Percentiles rank a stretch among this genome's conserved stretches.
Conservation (phyloP, 805 yeast genomes). For the Ogataea ganodermae region DNA sequence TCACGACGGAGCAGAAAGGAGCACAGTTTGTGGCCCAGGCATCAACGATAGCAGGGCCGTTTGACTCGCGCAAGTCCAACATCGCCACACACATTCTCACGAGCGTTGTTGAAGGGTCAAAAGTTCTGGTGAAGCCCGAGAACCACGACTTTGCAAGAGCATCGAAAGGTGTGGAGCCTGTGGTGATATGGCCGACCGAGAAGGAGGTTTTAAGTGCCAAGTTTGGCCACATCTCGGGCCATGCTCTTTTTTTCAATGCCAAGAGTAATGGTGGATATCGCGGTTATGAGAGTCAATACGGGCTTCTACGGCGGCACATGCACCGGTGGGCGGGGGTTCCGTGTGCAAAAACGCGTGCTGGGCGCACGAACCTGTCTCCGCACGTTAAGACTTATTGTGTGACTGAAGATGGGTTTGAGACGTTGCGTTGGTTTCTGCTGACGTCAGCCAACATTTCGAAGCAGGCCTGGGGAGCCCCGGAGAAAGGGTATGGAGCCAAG, state of each 20-base stretch:
- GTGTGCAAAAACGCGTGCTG: slow-evolving; percentile 33
- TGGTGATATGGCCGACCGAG: slow-evolving; percentile 38
- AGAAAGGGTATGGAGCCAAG: slow-evolving; percentile 24
- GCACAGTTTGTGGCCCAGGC: slow-evolving; percentile 46
- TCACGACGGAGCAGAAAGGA: slow-evolving; percentile 19
- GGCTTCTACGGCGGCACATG: slow-evolving; percentile 45
- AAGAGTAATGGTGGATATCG: slow-evolving; percentile 18
- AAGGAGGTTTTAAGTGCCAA: slow-evolving; percentile 26
- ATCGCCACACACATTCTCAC: slow-evolving; percentile 50
- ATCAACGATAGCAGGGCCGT: slow-evolving; percentile 53
- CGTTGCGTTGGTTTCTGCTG: slow-evolving; percentile 66
- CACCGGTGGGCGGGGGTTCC: slow-evolving; percentile 43
- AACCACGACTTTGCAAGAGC: slow-evolving; percentile 16
- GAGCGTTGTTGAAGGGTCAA: slow-evolving; percentile 42
- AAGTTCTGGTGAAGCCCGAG: slow-evolving; percentile 22
- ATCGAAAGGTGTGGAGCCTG: slow-evolving; percentile 25
- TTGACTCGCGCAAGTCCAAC: slow-evolving; percentile 35
- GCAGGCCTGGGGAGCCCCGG: slow-evolving; percentile 75
- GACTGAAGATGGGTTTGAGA: slow-evolving; percentile 49
- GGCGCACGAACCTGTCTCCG: slow-evolving; percentile 33
- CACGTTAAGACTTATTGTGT: slow-evolving; percentile 72
- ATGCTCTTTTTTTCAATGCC: slow-evolving; percentile 29
- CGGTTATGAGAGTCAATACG: slow-evolving; percentile 39
- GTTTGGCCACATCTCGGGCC: slow-evolving; percentile 29
- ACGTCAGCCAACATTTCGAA: slow-evolving; percentile 76